These are phyloP conservation scores for Xerocomus amazonicus DNA, from an alignment of 1,284 basidiomycete species.

Conservation along the genomic window DNA sequence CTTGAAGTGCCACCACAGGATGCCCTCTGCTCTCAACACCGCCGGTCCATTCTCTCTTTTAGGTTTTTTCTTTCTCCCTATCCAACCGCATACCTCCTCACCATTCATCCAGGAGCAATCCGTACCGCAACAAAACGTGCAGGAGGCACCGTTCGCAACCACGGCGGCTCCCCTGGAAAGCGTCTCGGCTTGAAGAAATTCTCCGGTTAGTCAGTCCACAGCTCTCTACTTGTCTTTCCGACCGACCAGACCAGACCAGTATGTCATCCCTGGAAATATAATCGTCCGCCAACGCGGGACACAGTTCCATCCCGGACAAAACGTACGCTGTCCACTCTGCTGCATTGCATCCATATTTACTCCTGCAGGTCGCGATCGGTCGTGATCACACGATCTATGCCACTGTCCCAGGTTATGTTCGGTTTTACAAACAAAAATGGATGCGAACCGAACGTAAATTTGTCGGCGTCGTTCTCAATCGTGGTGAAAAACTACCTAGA, in stretches of 20 bases:
- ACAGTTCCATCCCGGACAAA: conserved; percentile 86
- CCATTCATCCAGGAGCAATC: conserved; percentile 49
- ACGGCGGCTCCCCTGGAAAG: conserved; percentile 87
- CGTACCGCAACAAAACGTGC: conserved; percentile 93
- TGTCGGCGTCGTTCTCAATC: conserved; percentile 77
- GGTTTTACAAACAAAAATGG: conserved; percentile 81
- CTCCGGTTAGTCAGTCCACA: conserved; percentile 59
- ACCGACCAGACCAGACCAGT: conserved; percentile 58
- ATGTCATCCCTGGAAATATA: conserved; percentile 89
- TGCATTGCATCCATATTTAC: conserved; percentile 12
- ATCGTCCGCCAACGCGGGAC: conserved; percentile 90
- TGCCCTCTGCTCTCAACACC: too few species aligned
- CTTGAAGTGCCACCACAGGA: too few species aligned
- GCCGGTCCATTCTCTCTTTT: conserved; percentile 48
- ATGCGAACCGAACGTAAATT: conserved; percentile 71
- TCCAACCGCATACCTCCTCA: conserved; percentile 2
- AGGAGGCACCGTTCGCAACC: conserved; percentile 88
- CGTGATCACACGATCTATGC: conserved; percentile 92
- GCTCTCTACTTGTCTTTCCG: conserved; percentile 7
- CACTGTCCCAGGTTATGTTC: conserved; percentile 82
- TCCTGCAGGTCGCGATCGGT: conserved; percentile 76
- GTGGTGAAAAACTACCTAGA: conserved; percentile 80
- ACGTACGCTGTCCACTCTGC: conserved; percentile 50
- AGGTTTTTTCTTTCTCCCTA: conserved; percentile 34
- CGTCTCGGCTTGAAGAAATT: conserved; percentile 92